Evolutionary conservation across 2,329 filamentous ascomycete species (phyloP).

Genomic region (Didymella sp.): DNA sequence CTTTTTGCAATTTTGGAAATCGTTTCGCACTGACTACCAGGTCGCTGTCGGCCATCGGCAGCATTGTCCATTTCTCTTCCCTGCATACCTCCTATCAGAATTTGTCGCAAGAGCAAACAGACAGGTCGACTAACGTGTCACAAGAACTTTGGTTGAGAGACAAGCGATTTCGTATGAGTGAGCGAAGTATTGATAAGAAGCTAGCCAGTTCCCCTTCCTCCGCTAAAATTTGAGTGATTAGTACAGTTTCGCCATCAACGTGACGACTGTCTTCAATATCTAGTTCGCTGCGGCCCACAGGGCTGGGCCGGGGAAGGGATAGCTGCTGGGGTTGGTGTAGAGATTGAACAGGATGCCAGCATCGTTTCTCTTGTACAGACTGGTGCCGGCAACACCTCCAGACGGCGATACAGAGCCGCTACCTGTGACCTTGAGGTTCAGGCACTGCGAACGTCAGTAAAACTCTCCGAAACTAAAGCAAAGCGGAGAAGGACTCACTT

Average conservation of each 20-base stretch:
- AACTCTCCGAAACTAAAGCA: no score
- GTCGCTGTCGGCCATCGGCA: not conserved
- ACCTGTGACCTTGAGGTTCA: conserved; percentile 58
- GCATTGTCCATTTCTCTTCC: not conserved
- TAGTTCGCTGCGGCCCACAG: conserved; percentile 47
- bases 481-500: not conserved
- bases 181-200: no score
- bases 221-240: no score
- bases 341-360: conserved; percentile 54
- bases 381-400: conserved; percentile 48
- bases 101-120: no score
- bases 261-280: not conserved
- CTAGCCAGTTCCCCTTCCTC: no score
- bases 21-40: no score
- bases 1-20: no score
- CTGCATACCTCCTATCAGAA: no score
- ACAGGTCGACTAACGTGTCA: no score
- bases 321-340: conserved; percentile 43
- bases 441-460: conserved; percentile 51
- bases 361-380: conserved; percentile 53
- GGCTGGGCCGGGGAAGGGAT: conserved; percentile 48
- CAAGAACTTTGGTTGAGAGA: no score
- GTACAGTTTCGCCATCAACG: no score
- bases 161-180: no score
- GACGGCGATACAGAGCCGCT: conserved; percentile 50